Base-by-base conservation (phyloP, 1,139 yeast genomes). In the Magnusiomyces suaveolens region DNA sequence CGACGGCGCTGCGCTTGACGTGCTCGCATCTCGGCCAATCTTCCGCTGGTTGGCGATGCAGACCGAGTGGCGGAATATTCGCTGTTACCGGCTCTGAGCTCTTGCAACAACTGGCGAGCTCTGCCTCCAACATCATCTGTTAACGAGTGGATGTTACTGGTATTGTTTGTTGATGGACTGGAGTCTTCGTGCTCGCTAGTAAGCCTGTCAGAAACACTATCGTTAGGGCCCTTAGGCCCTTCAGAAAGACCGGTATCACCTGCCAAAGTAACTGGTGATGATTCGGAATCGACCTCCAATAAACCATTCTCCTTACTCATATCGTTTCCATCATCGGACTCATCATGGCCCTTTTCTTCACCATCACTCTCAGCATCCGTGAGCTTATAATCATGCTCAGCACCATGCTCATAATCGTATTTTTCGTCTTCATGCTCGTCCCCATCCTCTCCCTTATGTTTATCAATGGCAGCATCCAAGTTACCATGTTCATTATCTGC, bases 101-200 rank as follows among this genome's bases (percentile, higher is more conserved):
- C 85, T 59, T 76, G 78, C 33, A 83, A 72, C 57, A 83, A 72
- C 59, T 74, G 76, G 60, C 85, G 72, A 0, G 88, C 88, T 55
- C 88, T 72, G 2, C 75, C 74, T 2, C 82, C 83, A 26, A 81
- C 75, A 60, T 79, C 82, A 43, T 67, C 75, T 2, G 72, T 85
- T 21, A 83, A 87, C 12, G 58, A 57, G 29, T 14, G 32, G 29
- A 6, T 29, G 33, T 29, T 29, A 12, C 33, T 29, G 20, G 44
- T 29, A 29, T 6, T 29, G 33, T 12, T 29, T 6, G 33, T 29
- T 6, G 6, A 6, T 29, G 12, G 6, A 12, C 33, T 29, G 33
- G 33, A 6, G 33, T 29, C 12, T 29, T 6, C 24, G 24, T 24
- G n/a, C 3, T 20, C 44, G 24, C 44, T 41, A 20, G 44, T 12